phyloP scores from a whole-genome alignment of 352 stramenopile species.

The Globisporangium echinulatum region DNA sequence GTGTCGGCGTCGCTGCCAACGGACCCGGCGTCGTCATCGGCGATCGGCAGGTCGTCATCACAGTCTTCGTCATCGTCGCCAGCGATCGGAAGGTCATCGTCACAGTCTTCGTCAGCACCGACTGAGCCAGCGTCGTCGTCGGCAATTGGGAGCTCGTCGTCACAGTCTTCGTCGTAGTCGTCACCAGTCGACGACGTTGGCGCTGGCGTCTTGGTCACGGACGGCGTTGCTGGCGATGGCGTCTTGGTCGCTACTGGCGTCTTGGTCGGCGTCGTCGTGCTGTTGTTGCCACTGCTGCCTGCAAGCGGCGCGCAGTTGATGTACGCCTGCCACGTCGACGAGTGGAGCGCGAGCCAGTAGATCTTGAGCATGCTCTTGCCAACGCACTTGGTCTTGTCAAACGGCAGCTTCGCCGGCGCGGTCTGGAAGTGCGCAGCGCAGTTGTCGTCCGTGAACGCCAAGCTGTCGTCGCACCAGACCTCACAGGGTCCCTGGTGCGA shows the following conservation, averaged over 20 bases:
- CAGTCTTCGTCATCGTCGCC: slow-evolving; percentile 1
- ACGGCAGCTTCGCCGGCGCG: slow-evolving; percentile 28
- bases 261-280: slow-evolving; percentile 4
- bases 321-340: slow-evolving; percentile 26
- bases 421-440: slow-evolving; percentile 30
- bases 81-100: slow-evolving; percentile 4
- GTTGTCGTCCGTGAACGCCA: slow-evolving; percentile 44
- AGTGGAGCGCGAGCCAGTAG: slow-evolving; percentile 36
- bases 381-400: slow-evolving; percentile 37
- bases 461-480: slow-evolving; percentile 41
- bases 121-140: not conserved
- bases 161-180: slow-evolving; percentile 6
- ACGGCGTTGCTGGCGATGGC: not conserved
- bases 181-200: not conserved
- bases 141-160: not conserved
- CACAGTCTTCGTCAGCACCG: slow-evolving; percentile 1
- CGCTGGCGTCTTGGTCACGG: not conserved
- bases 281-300: not conserved
- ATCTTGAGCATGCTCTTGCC: slow-evolving; percentile 28
- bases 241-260: not conserved
- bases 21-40: slow-evolving; percentile 1
- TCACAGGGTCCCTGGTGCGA: slow-evolving; percentile 43
- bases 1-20: not conserved
- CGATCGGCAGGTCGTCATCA: slow-evolving; percentile 20
- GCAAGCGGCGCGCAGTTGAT: slow-evolving; percentile 15